Evolutionary conservation across 306 rosid genomes (phyloP).

Genomic region (Sphenostylis stenocarpa): DNA sequence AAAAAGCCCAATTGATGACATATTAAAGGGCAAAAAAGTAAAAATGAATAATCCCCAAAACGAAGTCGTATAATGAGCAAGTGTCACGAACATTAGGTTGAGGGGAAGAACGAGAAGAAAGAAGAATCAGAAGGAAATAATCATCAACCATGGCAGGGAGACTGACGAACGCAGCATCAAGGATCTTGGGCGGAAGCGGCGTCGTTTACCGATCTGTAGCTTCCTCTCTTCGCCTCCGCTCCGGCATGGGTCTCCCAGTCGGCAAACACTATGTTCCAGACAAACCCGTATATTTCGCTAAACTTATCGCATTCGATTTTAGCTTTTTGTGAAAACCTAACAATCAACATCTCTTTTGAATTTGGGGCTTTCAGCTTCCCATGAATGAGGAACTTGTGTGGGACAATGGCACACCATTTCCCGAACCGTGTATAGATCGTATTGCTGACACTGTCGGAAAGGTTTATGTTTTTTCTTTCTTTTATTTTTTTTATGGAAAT

Average conservation of each 20-base stretch:
- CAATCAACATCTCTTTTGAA: background rate
- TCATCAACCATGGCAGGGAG: constrained; percentile 67
- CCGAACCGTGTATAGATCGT: constrained; percentile 97
- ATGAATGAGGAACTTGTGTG: constrained; percentile 83
- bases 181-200: constrained; percentile 79
- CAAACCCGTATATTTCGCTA: constrained; percentile 59
- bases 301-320: constrained; percentile 11
- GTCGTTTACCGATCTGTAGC: constrained; percentile 70
- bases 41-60: background rate
- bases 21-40: background rate
- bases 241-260: constrained; percentile 92
- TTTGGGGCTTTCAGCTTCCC: constrained; percentile 54
- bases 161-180: constrained; percentile 66
- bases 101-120: background rate
- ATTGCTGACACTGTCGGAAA: constrained; percentile 94
- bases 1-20: background rate
- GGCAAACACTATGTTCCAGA: constrained; percentile 88
- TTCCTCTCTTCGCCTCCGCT: constrained; percentile 76
- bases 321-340: background rate
- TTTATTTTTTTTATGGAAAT: background rate
- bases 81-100: background rate
- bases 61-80: constrained; percentile 25
- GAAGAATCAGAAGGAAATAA: constrained; percentile 24
- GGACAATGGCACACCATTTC: constrained; percentile 92
- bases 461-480: constrained; percentile 31